Evolutionary conservation across 805 yeast species (phyloP), one percentile per base, ranked within the genome.

Genomic region (Yamadazyma paraphyllophila): DNA sequence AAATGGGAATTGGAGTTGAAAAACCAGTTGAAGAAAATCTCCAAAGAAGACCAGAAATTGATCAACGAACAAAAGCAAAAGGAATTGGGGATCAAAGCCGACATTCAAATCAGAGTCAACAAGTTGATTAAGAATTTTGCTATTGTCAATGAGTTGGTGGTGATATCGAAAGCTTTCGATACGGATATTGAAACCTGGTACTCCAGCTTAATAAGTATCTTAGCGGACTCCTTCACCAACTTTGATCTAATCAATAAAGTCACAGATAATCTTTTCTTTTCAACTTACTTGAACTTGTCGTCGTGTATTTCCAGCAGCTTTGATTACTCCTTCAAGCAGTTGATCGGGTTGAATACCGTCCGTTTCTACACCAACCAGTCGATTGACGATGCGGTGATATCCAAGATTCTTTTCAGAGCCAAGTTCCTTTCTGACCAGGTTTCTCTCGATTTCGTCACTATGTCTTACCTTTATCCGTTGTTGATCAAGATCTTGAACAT

Each of bases 1-100:
- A 82, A 88, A 61, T 92, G 98, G 98, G 99, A 94, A 60, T 90
- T 84, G 54, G 78, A 78, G 42, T 77, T 94, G 27, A 80, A 92
- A 56, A 81, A 81, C 51, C 92, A 89, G 57, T 71, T 90, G 31
- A 82, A 85, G 1, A 86, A 85, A 57, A 69, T 83, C 34, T 76
- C 95, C 2, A 84, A 81, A 52, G 97, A 91, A 58, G 96, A 94
- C 48, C 86, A 81, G 50, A 68, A 58, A 0, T 60, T 78, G 43
- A 82, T 87, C 1, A 76, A 76, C 37, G 80, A 77, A 38, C 92
- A 88, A 57, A 53, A 90, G 15, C 69, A 62, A 0, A 75, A 78
- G 50, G 98, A 94, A 61, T 59, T 77, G 0, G 59, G 49, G 2
- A 76, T 85, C 17, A 77, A 97, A 50, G 37, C 46, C 0, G 60